Base-by-base conservation (phyloP, 1,284 basidiomycete species). In the Ustilago nuda region DNA sequence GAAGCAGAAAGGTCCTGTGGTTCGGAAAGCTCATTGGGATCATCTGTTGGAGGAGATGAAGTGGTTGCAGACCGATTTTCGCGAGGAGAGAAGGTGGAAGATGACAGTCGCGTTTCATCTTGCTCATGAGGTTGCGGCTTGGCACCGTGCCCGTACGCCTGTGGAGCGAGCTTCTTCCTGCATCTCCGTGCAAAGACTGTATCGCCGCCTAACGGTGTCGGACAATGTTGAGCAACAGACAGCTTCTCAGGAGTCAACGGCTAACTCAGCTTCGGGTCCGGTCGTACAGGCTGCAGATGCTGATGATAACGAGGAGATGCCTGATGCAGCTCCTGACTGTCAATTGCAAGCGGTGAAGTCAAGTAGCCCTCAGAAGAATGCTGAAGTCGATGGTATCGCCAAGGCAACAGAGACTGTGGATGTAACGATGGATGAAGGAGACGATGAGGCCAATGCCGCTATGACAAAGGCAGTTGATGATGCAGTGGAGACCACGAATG, bases 21-120 rank as follows among this genome's bases (percentile, higher is more conserved):
- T 93, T 39, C 88, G 89, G 6, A 98, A 98, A 86, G 90, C 92
- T 0, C 95, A 98, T 81, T 96, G 94, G 94, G 97, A 99, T 86
- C 93, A 95, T 86, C 88, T 99, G 35, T 87, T 99, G 84, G 97
- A 99, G 72, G 97, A 99, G 87, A 94, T 98, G 94, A 94, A 93
- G 90, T 99, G 96, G 97, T 92, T 99, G 89, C 92, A 95, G 54
- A 91, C 91, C 15, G 97, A 99, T 83, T 98, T 95, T 81, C 91
- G 92, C 8, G 95, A 99, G 86, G 97, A 99, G 84, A 89, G 93
- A 57, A 90, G 90, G 67, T 99, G 95, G 95, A 99, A 99, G 86
- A 87, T 93, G 39, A 91, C 92, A 0, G 85, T 94, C 19, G 95
- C 96, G 0, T 92, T 92, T 83, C 92, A 92, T 67, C 86, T 98